A percentile compares a stretch with the other conserved stretches of the same genome.
Conservation (phyloP, 352 stramenopile species). For the Phytophthora citricola region DNA sequence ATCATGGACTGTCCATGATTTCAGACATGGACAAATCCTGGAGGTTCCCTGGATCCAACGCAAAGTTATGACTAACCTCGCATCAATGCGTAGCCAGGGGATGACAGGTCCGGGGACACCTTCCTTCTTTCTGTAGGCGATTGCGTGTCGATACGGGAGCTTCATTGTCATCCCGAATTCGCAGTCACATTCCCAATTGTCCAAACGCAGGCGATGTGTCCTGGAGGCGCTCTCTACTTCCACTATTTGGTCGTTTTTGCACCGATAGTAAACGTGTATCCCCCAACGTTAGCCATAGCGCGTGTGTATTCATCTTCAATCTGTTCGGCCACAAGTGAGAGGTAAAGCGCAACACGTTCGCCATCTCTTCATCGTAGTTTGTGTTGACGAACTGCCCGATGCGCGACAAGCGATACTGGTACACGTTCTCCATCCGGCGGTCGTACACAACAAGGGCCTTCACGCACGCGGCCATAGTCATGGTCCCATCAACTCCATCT, state of each 20-base stretch:
- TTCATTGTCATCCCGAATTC: not conserved
- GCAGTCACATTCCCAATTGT: conserved; percentile 15
- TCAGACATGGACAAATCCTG: not conserved
- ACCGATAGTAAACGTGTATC: not conserved
- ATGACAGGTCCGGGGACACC: not conserved
- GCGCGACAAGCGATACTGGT: not conserved
- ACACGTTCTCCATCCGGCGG: not conserved
- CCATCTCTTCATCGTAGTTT: conserved; percentile 35
- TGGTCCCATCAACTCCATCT: conserved; percentile 2
- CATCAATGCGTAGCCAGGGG: conserved; percentile 12
- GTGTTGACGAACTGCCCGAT: conserved; percentile 14
- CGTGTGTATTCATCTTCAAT: conserved; percentile 11
- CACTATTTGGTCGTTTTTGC: no score
- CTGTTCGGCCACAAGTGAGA: conserved; percentile 22
- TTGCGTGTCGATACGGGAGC: conserved; percentile 25
- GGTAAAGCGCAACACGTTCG: conserved; percentile 21
- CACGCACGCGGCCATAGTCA: conserved; percentile 16
- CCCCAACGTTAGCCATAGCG: not conserved
- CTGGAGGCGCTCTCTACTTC: not conserved
- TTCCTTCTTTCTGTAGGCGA: conserved; percentile 16
- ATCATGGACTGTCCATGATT: not conserved
- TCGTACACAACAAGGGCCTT: conserved; percentile 1
- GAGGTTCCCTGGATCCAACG: no score
- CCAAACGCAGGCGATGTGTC: not conserved
- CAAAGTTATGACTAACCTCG: no score